Evolutionary conservation across 352 stramenopile genomes (phyloP), one percentile per base, ranked within the genome.

Genomic region (Phytophthora litchii): DNA sequence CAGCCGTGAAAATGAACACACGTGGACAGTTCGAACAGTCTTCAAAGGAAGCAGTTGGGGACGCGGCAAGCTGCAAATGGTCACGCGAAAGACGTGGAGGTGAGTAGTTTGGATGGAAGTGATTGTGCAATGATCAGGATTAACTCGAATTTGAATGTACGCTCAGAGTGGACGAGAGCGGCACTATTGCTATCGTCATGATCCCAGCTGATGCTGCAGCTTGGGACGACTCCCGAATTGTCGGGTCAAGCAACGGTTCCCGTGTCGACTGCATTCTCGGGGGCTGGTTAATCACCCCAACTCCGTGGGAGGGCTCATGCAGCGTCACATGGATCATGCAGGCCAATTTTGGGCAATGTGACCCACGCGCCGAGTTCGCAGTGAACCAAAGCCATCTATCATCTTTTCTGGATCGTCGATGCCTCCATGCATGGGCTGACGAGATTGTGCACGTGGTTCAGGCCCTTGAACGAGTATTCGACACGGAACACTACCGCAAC

Each of bases 251-350:
- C 3, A 13, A 37, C 0, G 16, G 21, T 3, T 57, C 61, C 10
- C 78, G 80, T 7, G 78, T 88, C 1, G 82, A 91, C 35, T 89
- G 75, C 48, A 76, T 93, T 57, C 58, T 91, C 4, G 78, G 79
- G 3, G 81, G 83, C 17, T 93, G 78, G 76, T 47, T 91, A 36
- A 77, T 92, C 40, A 74, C 74, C 1, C 82, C 80, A 13, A 84
- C 79, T 5, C 69, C 76, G 7, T 72, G 72, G 6, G 76, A 89
- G 40, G 78, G 87, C 17, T 81, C 78, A 1, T 91, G 79, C 42
- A 81, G 66, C 0, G 78, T 91, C 10, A 91, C 80, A 19, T 90
- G 81, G 83, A n/a, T 93, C n/a, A 83, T 89, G 72, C 80, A 93
- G 50, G 76, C 66, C 21, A 90, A 93, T 60, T 91, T 91, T 45